phyloP scores from a whole-genome alignment of 805 yeast genomes.

The Yamadazyma tumulicola region DNA sequence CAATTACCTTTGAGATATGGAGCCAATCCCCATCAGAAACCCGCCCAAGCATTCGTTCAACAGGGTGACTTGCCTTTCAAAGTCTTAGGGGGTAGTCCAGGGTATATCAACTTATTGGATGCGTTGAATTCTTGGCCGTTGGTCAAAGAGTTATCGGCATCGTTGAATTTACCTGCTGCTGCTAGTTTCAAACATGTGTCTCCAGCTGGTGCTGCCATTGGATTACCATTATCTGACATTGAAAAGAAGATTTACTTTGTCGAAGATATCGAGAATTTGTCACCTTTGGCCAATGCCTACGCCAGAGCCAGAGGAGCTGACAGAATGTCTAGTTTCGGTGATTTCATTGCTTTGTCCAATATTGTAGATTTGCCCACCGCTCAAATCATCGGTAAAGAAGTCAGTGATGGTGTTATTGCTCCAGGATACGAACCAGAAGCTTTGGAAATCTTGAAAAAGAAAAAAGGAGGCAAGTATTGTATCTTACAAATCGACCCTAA shows the following conservation, averaged over 20 bases:
- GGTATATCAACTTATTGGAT: slow-evolving; percentile 93
- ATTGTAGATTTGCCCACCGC: slow-evolving; percentile 97
- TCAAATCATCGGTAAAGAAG: slow-evolving; percentile 94
- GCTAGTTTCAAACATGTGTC: slow-evolving; percentile 98
- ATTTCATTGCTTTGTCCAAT: slow-evolving; percentile 95
- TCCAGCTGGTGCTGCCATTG: slow-evolving; percentile 99
- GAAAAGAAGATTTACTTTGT: slow-evolving; percentile 97
- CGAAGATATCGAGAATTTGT: slow-evolving; percentile 86
- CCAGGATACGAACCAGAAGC: slow-evolving; percentile 96
- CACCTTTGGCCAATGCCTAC: slow-evolving; percentile 96
- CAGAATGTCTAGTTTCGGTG: slow-evolving; percentile 99
- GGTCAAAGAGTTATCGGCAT: slow-evolving; percentile 92
- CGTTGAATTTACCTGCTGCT: slow-evolving; percentile 95
- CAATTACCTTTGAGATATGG: slow-evolving; percentile 97
- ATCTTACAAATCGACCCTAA: slow-evolving; percentile 94
- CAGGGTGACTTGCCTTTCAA: slow-evolving; percentile 90
- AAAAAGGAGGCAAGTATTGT: slow-evolving; percentile 97
- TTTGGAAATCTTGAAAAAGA: slow-evolving; percentile 78
- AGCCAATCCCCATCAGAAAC: slow-evolving; percentile 98
- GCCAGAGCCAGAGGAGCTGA: slow-evolving; percentile 99
- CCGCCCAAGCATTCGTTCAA: slow-evolving; percentile 92
- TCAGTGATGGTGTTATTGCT: slow-evolving; percentile 97
- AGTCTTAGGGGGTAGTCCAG: slow-evolving; percentile 93
- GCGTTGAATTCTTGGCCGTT: slow-evolving; percentile 98
- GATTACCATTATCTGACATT: slow-evolving; percentile 82